phyloP scores from a whole-genome alignment of 176 grass and related monocot genomes.

The Phoenix roebelenii region DNA sequence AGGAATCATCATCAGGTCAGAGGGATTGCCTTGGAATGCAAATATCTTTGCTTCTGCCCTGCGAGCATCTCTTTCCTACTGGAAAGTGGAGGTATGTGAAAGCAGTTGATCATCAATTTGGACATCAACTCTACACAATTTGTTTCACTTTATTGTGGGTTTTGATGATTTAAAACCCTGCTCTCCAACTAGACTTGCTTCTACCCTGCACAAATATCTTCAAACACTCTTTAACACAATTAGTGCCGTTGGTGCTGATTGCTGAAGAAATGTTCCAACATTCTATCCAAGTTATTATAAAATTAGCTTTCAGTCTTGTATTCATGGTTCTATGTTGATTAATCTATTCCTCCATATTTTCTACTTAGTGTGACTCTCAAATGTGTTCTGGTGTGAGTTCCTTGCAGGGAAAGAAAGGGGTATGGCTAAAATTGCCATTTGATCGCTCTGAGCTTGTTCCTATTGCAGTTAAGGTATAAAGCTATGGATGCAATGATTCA shows the following conservation, averaged over 20 bases:
- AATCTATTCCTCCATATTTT: background rate
- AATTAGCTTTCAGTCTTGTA: background rate
- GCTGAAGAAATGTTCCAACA: no score
- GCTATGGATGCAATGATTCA: no score
- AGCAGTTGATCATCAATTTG: no score
- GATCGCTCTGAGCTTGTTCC: slow-evolving; percentile 72
- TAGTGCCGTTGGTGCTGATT: no score
- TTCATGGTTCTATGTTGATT: background rate
- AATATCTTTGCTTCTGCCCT: slow-evolving; percentile 48
- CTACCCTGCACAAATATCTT: no score
- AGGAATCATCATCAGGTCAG: slow-evolving; percentile 66
- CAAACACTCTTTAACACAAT: no score
- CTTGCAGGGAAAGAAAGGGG: slow-evolving; percentile 85
- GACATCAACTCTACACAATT: background rate
- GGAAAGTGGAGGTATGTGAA: slow-evolving; percentile 31
- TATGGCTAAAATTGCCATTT: slow-evolving; percentile 68
- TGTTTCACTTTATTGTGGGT: background rate
- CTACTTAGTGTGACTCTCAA: background rate
- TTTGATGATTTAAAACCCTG: background rate
- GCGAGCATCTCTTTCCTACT: slow-evolving; percentile 56
- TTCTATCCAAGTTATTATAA: no score
- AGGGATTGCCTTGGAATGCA: slow-evolving; percentile 39
- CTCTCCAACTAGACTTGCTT: no score
- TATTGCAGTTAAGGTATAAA: slow-evolving; percentile 62
- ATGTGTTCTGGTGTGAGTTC: background rate